Base-by-base conservation (phyloP, 2,329 filamentous ascomycete species). In the Cercospora brassicicola region DNA sequence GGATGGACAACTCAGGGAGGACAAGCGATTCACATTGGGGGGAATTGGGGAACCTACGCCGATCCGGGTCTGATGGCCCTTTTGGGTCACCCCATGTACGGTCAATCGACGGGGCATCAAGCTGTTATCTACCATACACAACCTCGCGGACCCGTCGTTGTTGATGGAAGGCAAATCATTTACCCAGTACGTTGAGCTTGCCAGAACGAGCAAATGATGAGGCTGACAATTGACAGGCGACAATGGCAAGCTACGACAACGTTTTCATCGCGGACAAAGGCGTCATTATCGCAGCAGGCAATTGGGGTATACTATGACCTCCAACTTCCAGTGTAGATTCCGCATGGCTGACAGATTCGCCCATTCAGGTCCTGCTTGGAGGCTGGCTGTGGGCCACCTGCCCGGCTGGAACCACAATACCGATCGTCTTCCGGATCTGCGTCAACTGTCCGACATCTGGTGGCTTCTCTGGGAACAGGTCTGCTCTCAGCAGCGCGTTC, bases 391-490 rank as follows among this genome's bases (percentile, higher is more conserved):
- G 7, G 55, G 18, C n/a, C 5, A 18, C 20, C 8, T 4, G 9
- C 23, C 23, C 23, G 31, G 31, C 13, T 67, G 66, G 66, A 10
- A 67, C n/a, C 31, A 15, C 5, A 28, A 28, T 2, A 57, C 36
- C 4, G 28, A 61, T 33, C 61, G 53, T 3, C 23, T 36, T 4
- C 65, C 65, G 9, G 51, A 59, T 13, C 51, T 71, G 4, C 51
- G 33, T n/a, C 67, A 69, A 11, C 68, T 68, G 28, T 69, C 66
- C n/a, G 71, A 72, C 57, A 31, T 72, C 39, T 59, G 53, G 56
- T 68, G 36, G 56, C 69, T 72, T 4, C 48, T 48, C 2, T 72
- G 71, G 71, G 30, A 48, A n/a, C 31, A 68, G 33, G 30, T 72
- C 51, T 67, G 64, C 18, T 20, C 33, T 10, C 39, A 36, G 11